Percentiles rank a stretch among this genome's conserved stretches.
phyloP scores from a whole-genome alignment of 2,329 filamentous ascomycete genomes.

The Paraconiothyrium brasiliense region DNA sequence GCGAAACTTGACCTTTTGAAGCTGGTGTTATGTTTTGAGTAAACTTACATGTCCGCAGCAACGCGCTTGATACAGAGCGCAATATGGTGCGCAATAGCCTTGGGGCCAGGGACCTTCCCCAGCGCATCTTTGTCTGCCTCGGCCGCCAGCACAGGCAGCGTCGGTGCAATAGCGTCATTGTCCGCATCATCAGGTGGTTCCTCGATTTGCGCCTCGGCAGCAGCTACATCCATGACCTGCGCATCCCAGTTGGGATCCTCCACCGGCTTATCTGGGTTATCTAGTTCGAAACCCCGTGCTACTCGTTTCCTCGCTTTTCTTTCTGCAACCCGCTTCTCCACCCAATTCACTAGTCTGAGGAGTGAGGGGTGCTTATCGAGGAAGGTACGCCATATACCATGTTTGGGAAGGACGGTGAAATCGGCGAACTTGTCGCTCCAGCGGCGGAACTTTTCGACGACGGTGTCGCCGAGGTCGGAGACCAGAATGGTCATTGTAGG shows the following conservation, averaged over 20 bases:
- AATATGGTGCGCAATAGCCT: conserved; percentile 68
- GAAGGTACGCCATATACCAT: conserved; percentile 64
- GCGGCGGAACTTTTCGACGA: conserved; percentile 73
- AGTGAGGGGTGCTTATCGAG: conserved; percentile 60
- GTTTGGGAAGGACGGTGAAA: conserved; percentile 71
- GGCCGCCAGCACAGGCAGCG: conserved; percentile 57
- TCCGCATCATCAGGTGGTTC: not conserved
- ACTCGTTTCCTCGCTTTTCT: conserved; percentile 51
- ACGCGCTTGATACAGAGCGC: conserved; percentile 75
- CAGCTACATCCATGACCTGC: conserved; percentile 9
- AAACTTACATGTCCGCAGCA: conserved; percentile 64
- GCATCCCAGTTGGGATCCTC: conserved; percentile 21
- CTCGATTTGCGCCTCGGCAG: conserved; percentile 22
- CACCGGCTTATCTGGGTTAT: conserved; percentile 39
- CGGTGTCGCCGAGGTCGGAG: conserved; percentile 73
- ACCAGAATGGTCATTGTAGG: conserved; percentile 85
- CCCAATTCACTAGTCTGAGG: conserved; percentile 29
- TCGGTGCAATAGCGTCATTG: conserved; percentile 21
- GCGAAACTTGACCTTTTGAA: not conserved
- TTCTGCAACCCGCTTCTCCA: conserved; percentile 49
- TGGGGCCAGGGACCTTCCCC: conserved; percentile 52
- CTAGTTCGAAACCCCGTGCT: conserved; percentile 57
- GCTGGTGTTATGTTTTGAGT: not conserved
- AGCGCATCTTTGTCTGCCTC: conserved; percentile 51
- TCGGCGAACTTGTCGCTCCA: conserved; percentile 69